Percentiles rank a stretch among this genome's conserved stretches.
These are phyloP conservation scores for Claviceps digitariae DNA, from an alignment of 2,329 filamentous ascomycete genomes.

Conservation along the genomic window DNA sequence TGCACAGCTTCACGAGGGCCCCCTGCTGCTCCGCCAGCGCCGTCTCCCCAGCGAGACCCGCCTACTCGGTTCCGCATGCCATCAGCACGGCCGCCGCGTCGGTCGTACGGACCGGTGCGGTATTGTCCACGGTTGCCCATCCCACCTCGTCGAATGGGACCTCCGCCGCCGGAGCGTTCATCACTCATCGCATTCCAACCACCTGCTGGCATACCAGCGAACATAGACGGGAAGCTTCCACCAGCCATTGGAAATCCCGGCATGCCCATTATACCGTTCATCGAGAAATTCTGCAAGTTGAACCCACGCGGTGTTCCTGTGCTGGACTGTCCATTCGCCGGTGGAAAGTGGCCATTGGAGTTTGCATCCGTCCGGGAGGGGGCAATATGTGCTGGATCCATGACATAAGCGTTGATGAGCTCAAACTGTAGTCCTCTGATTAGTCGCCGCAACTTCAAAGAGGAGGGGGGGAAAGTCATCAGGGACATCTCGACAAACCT, in stretches of 20 bases:
- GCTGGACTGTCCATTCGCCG: slow-evolving; percentile 59
- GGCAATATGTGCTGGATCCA: slow-evolving; percentile 89
- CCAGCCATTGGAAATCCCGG: slow-evolving; percentile 42
- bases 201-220: slow-evolving; percentile 35
- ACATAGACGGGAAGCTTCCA: slow-evolving; percentile 38
- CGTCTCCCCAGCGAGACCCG: slow-evolving; percentile 56
- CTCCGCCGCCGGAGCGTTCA: slow-evolving; percentile 43
- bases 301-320: slow-evolving; percentile 86
- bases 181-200: slow-evolving; percentile 39
- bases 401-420: slow-evolving; percentile 85
- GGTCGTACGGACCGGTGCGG: slow-evolving; percentile 61
- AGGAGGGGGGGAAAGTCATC: background rate
- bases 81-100: slow-evolving; percentile 44
- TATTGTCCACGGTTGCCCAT: slow-evolving; percentile 38
- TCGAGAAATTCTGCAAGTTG: slow-evolving; percentile 61
- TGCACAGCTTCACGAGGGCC: slow-evolving; percentile 86
- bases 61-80: slow-evolving; percentile 37
- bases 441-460: slow-evolving; percentile 4
- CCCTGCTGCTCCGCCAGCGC: slow-evolving; percentile 61
- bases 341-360: slow-evolving; percentile 88
- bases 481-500: slow-evolving; percentile 49
- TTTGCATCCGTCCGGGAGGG: slow-evolving; percentile 88
- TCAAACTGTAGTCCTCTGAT: slow-evolving; percentile 44
- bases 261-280: slow-evolving; percentile 46
- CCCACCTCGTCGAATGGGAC: slow-evolving; percentile 56